phyloP scores from a whole-genome alignment of 78 protist species.

The Isochrysis galbana region DNA sequence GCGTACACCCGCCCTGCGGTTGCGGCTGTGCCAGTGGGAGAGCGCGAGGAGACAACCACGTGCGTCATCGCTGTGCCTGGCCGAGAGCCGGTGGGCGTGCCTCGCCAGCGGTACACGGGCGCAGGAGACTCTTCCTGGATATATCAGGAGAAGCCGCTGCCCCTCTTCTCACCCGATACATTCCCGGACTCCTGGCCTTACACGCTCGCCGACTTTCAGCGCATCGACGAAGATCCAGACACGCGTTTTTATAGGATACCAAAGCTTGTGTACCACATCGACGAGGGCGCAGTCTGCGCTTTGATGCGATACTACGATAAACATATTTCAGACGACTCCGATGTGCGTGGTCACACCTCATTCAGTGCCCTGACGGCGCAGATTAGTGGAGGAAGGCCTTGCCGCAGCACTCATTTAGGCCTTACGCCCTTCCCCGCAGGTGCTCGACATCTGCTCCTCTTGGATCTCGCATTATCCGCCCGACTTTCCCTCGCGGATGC shows the following conservation, averaged over 20 bases:
- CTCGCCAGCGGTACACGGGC: slow-evolving; percentile 1
- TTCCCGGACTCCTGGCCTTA: neutral
- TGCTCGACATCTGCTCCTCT: slow-evolving; percentile 1
- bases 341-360: too few relatives aligned
- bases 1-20: too few relatives aligned
- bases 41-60: too few relatives aligned
- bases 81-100: too few relatives aligned
- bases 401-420: too few relatives aligned
- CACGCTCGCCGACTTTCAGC: neutral
- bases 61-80: too few relatives aligned
- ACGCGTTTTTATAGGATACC: neutral
- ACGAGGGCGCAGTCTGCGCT: slow-evolving; percentile 3
- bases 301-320: neutral
- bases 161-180: neutral
- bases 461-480: neutral
- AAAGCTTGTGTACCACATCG: slow-evolving; percentile 10
- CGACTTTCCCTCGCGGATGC: neutral
- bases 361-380: too few relatives aligned
- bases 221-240: neutral
- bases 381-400: too few relatives aligned
- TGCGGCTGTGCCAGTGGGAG: too few relatives aligned
- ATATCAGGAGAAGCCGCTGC: too few relatives aligned
- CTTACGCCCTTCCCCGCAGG: too few relatives aligned
- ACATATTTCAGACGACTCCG: neutral
- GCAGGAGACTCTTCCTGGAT: neutral